Percentiles rank a stretch among this genome's conserved stretches.
Conservation (phyloP, 345 rosid species). For the Brassica incana region DNA sequence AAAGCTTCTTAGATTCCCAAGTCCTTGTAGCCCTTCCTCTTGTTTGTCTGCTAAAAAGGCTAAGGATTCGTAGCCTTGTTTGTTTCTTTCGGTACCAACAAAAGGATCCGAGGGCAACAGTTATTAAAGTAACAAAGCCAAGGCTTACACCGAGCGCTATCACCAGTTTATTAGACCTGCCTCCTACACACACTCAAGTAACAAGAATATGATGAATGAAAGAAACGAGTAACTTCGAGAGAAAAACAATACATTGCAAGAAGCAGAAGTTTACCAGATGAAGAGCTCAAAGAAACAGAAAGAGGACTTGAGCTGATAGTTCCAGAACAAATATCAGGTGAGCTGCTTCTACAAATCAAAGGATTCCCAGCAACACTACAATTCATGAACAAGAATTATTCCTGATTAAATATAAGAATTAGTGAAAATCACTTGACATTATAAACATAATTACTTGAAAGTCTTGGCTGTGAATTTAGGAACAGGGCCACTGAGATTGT, state of each 20-base stretch:
- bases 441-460: slow-evolving; percentile 56
- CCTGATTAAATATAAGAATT: too few species aligned
- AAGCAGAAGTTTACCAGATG: slow-evolving; percentile 38
- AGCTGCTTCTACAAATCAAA: too few species aligned
- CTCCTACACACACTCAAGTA: not conserved
- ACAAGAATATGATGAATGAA: not conserved
- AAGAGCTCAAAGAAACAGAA: slow-evolving; percentile 52
- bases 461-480: slow-evolving; percentile 85
- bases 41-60: slow-evolving; percentile 55
- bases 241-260: not conserved
- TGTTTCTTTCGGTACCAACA: slow-evolving; percentile 58
- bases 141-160: slow-evolving; percentile 66
- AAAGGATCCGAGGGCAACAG: slow-evolving; percentile 49
- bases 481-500: slow-evolving; percentile 84
- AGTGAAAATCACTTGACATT: not conserved
- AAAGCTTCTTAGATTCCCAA: slow-evolving; percentile 79
- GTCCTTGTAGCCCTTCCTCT: slow-evolving; percentile 63
- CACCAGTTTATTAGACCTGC: slow-evolving; percentile 49
- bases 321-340: slow-evolving; percentile 50
- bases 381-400: too few species aligned
- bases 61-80: slow-evolving; percentile 45
- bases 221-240: not conserved
- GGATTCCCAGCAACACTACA: too few species aligned
- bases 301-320: slow-evolving; percentile 53
- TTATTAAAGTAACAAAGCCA: slow-evolving; percentile 45